Conservation (phyloP, 495 filamentous ascomycete species). For the Talaromyces proteolyticus region DNA sequence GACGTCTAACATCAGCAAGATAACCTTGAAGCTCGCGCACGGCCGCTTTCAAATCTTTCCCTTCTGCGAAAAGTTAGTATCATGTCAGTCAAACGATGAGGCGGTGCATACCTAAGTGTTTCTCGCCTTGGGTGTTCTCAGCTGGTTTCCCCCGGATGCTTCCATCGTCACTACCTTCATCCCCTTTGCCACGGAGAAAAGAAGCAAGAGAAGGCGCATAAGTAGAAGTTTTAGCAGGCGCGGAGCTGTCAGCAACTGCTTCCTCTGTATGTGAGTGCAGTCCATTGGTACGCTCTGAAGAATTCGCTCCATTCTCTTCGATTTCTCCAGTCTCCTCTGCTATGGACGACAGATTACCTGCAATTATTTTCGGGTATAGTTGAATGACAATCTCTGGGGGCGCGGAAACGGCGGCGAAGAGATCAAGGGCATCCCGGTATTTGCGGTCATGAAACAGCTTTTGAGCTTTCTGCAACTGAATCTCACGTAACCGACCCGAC, state of each 20-base stretch:
- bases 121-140: conserved; percentile 15
- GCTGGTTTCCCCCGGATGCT: conserved; percentile 34
- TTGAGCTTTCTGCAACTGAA: conserved; percentile 89
- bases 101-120: conserved; percentile 32
- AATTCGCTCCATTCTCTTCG: conserved; percentile 21
- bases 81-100: not conserved
- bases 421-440: conserved; percentile 82
- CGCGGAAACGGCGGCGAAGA: conserved; percentile 84
- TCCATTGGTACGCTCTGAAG: conserved; percentile 12
- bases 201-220: conserved; percentile 58
- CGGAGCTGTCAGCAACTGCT: conserved; percentile 14
- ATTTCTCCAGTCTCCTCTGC: conserved; percentile 45
- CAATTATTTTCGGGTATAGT: conserved; percentile 77
- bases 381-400: conserved; percentile 85
- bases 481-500: conserved; percentile 65
- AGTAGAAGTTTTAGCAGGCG: conserved; percentile 13
- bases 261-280: conserved; percentile 22
- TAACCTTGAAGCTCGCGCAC: conserved; percentile 79
- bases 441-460: conserved; percentile 72
- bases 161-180: conserved; percentile 38
- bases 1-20: conserved; percentile 73
- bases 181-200: conserved; percentile 28
- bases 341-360: conserved; percentile 65
- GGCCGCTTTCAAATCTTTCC: conserved; percentile 74
- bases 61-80: conserved; percentile 35